These are phyloP conservation scores for Colletotrichum tabaci DNA, from an alignment of 2,329 filamentous ascomycete species.

Conservation along the genomic window DNA sequence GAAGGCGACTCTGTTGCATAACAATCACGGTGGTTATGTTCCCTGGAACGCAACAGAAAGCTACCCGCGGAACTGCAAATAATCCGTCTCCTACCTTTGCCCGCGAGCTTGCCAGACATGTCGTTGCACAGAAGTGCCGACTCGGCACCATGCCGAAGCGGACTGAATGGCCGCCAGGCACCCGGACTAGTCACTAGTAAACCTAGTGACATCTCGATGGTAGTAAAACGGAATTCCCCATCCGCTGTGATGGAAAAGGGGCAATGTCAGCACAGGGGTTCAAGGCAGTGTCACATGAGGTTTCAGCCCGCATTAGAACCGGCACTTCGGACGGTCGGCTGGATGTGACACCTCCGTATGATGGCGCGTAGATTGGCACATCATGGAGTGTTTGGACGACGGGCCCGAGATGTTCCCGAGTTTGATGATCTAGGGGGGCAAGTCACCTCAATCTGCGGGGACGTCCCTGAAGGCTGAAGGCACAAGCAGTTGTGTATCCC, in stretches of 20 bases:
- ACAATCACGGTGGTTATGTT: accelerated
- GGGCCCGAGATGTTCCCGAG: not conserved
- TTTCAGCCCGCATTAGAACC: conserved; percentile 9
- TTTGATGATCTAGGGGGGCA: not conserved
- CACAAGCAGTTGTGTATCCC: not conserved
- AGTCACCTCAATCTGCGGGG: not conserved
- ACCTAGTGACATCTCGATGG: not conserved
- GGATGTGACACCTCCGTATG: not conserved
- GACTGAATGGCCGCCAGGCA: not conserved
- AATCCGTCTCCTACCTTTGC: too few relatives aligned
- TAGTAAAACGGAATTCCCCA: not conserved
- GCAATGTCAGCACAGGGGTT: not conserved
- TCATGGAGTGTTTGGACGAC: not conserved
- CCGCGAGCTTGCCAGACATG: not conserved
- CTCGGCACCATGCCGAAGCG: conserved; percentile 32
- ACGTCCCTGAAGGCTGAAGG: not conserved
- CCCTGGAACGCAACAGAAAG: not conserved
- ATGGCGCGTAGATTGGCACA: too few relatives aligned
- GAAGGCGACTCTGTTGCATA: not conserved
- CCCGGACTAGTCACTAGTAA: conserved; percentile 16
- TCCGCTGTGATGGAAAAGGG: not conserved
- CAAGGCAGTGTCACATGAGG: conserved; percentile 2
- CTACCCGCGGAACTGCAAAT: not conserved
- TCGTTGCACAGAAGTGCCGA: conserved; percentile 24
- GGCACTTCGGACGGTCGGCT: not conserved